Conservation (phyloP, 345 rosid species). For the Anacardium occidentale region DNA sequence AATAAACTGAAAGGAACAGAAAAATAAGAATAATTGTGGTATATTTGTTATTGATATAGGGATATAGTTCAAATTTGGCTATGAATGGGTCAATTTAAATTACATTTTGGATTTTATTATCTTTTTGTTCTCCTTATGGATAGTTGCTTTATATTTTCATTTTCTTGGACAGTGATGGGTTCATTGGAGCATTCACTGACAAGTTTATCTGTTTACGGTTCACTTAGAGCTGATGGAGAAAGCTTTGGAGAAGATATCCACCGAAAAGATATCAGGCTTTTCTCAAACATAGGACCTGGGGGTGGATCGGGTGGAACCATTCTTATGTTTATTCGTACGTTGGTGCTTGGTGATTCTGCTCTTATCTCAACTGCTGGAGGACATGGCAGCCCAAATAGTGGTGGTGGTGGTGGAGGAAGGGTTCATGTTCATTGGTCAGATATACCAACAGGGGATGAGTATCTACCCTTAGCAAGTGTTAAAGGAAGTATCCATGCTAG, state of each 20-base stretch:
- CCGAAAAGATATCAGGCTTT: constrained; percentile 28
- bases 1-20: not conserved
- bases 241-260: constrained; percentile 57
- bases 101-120: constrained; percentile 1
- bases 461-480: constrained; percentile 73
- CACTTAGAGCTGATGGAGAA: constrained; percentile 78
- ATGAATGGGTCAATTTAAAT: not conserved
- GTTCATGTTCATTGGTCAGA: constrained; percentile 90
- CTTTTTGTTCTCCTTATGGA: not conserved
- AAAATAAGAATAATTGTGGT: not conserved
- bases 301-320: constrained; percentile 97
- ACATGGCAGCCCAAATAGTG: constrained; percentile 72
- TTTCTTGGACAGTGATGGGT: constrained; percentile 75
- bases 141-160: constrained; percentile 7
- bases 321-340: constrained; percentile 62
- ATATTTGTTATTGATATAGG: not conserved
- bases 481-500: constrained; percentile 68
- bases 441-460: constrained; percentile 73
- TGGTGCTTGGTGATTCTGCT: constrained; percentile 53
- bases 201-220: constrained; percentile 74
- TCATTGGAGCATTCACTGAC: constrained; percentile 79
- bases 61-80: not conserved
- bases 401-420: constrained; percentile 97
- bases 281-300: constrained; percentile 66
- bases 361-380: constrained; percentile 69